A percentile compares a stretch with the other conserved stretches of the same genome.
phyloP scores from a whole-genome alignment of 2,329 filamentous ascomycete genomes.

The Colletotrichum sp. region DNA sequence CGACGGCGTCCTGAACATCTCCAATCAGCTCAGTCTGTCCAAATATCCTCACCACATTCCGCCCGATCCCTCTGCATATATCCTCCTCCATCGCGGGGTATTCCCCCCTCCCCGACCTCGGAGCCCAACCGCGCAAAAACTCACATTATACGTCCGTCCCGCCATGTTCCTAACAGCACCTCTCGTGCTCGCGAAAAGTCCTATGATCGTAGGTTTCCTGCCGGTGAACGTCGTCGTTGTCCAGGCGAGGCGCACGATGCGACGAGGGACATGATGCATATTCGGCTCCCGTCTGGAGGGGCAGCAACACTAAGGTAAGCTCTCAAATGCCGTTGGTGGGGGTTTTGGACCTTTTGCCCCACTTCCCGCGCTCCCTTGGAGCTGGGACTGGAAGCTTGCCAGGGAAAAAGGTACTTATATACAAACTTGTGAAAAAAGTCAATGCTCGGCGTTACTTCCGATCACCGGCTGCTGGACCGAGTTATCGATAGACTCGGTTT shows the following conservation, averaged over 20 bases:
- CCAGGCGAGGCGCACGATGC: constrained; percentile 4
- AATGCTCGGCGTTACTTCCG: neutral
- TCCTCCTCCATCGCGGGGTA: neutral
- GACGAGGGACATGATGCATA: constrained; percentile 22
- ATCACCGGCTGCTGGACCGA: neutral
- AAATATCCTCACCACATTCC: neutral
- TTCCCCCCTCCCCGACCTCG: neutral
- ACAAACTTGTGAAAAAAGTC: neutral
- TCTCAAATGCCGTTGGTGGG: neutral
- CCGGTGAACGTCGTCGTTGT: neutral
- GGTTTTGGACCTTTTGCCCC: neutral
- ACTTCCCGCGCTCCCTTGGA: neutral
- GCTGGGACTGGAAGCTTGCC: neutral
- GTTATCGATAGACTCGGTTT: neutral
- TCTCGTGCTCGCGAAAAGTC: constrained; percentile 7
- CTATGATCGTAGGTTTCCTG: neutral
- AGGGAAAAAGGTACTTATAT: neutral
- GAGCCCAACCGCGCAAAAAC: neutral
- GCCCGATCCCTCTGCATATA: neutral
- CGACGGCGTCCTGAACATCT: constrained; percentile 79
- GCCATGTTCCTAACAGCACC: neutral
- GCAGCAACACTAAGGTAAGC: neutral
- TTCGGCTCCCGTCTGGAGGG: neutral
- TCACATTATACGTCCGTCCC: constrained; percentile 19
- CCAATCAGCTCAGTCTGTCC: neutral